A percentile compares a stretch with the other conserved stretches of the same genome.
Conservation (phyloP, 495 filamentous ascomycete genomes). For the Rhizodiscina lignyota region DNA sequence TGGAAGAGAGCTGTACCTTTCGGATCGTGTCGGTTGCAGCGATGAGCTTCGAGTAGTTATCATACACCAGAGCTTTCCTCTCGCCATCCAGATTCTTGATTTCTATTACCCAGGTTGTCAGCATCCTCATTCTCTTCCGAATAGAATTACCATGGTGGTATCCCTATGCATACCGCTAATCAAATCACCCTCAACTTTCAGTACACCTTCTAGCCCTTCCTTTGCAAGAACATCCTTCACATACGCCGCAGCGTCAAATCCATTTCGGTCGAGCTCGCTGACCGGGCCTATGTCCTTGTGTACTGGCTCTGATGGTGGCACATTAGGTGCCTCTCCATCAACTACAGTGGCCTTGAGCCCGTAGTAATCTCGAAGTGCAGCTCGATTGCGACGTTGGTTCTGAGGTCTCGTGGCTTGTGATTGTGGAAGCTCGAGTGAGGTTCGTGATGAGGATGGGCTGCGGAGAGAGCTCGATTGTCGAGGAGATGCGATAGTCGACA, state of each 20-base stretch:
- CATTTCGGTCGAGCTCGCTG: slow-evolving; percentile 36
- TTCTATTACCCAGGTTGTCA: slow-evolving; percentile 28
- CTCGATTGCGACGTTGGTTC: slow-evolving; percentile 44
- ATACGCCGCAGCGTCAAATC: slow-evolving; percentile 41
- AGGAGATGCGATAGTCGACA: no score
- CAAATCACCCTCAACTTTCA: slow-evolving; percentile 46
- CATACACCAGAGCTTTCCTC: slow-evolving; percentile 91
- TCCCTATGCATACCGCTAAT: slow-evolving; percentile 26
- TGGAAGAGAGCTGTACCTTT: slow-evolving; percentile 29
- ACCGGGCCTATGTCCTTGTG: slow-evolving; percentile 20
- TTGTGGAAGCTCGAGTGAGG: no score
- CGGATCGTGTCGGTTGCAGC: slow-evolving; percentile 88
- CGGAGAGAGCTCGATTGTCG: no score
- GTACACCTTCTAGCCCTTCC: slow-evolving; percentile 44
- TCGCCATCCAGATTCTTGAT: slow-evolving; percentile 85
- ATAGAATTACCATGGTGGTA: background rate
- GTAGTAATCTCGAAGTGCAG: slow-evolving; percentile 89
- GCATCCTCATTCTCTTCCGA: background rate
- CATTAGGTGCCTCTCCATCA: slow-evolving; percentile 2
- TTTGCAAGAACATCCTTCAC: slow-evolving; percentile 46
- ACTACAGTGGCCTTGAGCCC: slow-evolving; percentile 50
- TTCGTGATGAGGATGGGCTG: no score
- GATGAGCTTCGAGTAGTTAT: slow-evolving; percentile 95
- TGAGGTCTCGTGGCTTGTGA: slow-evolving; percentile 22
- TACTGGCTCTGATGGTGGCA: slow-evolving; percentile 1